Base-by-base conservation (phyloP, 116 monocot genomes). In the Cymodocea nodosa region DNA sequence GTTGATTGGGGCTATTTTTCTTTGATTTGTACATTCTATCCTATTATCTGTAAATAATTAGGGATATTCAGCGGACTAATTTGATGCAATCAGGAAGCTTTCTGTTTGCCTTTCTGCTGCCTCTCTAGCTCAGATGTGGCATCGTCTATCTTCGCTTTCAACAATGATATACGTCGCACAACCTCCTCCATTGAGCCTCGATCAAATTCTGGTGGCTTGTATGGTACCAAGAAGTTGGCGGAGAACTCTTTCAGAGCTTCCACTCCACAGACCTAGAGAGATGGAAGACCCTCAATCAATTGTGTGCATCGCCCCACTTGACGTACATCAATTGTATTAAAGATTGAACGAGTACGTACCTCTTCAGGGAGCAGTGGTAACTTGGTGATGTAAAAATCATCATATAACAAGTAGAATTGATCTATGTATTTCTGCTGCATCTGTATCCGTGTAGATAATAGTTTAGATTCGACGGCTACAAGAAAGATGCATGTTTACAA, bases 361-460 rank as follows among this genome's bases (percentile, higher is more conserved):
- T 95, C 95, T 51, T 90, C 73, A 11, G 81, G 91, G 68, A 97
- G 88, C 62, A 97, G 78, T 48, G 97, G 97, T 65, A 97, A 70
- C 68, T 91, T 91, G 14, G 97, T 97, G 61, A 97, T 97, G 64
- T 91, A 56, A 57, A 97, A 97, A 40, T 97, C 97, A 72, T 97
- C 97, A 73, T 97, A 97, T 51, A 97, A 65, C 88, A 80, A 85
- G 60, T 91, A 84, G 69, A 97, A 97, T 73, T 97, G 97, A 76
- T 91, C 74, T 14, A 97, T 82, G 54, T 97, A 97, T 73, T 97
- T 97, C 74, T 88, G 85, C 58, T 97, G 97, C 97, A 97, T 97
- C 56, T 72, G 71, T 62, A 90, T 84, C 18, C 97, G 81, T 37
- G 97, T 84, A 75, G 75, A 76, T 51, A 97, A 55, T 55, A 97